A percentile compares a stretch with the other conserved stretches of the same genome.
Evolutionary conservation across 139 green algal genomes (phyloP).

Genomic region (Cymbomonas tetramitiformis): DNA sequence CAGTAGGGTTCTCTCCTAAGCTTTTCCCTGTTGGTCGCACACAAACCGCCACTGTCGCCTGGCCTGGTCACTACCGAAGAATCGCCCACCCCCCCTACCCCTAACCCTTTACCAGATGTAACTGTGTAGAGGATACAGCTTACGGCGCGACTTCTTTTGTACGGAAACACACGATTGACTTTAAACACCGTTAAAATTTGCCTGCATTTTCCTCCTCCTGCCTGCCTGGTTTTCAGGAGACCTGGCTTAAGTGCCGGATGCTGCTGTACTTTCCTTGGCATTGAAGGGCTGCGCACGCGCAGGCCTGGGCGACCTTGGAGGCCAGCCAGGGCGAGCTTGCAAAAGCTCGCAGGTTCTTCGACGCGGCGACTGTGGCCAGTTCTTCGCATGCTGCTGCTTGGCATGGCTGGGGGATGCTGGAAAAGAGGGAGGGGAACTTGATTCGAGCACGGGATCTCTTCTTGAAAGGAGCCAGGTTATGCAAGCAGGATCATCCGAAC

Average conservation of each 20-base stretch:
- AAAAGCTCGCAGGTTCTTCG: slow-evolving; percentile 70
- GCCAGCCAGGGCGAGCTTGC: slow-evolving; percentile 38
- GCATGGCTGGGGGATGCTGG: slow-evolving; percentile 91
- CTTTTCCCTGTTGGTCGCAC: too few relatives aligned
- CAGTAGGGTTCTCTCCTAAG: too few relatives aligned
- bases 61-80: too few relatives aligned
- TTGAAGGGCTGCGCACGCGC: too few relatives aligned
- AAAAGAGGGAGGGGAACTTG: slow-evolving; percentile 75
- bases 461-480: slow-evolving; percentile 32
- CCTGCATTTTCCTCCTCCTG: neutral
- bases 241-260: neutral
- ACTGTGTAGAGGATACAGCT: too few relatives aligned
- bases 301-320: slow-evolving; percentile 77
- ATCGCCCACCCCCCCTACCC: too few relatives aligned
- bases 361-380: slow-evolving; percentile 75
- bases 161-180: too few relatives aligned
- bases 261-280: neutral
- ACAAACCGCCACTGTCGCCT: too few relatives aligned
- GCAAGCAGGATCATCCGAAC: too few relatives aligned
- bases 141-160: too few relatives aligned
- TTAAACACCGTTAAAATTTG: too few relatives aligned
- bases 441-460: slow-evolving; percentile 42
- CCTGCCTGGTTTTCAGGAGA: neutral
- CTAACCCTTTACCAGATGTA: too few relatives aligned
- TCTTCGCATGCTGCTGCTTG: slow-evolving; percentile 70